Base-by-base conservation (phyloP, 2,329 filamentous ascomycete genomes). In the Drechslerella dactyloides region DNA sequence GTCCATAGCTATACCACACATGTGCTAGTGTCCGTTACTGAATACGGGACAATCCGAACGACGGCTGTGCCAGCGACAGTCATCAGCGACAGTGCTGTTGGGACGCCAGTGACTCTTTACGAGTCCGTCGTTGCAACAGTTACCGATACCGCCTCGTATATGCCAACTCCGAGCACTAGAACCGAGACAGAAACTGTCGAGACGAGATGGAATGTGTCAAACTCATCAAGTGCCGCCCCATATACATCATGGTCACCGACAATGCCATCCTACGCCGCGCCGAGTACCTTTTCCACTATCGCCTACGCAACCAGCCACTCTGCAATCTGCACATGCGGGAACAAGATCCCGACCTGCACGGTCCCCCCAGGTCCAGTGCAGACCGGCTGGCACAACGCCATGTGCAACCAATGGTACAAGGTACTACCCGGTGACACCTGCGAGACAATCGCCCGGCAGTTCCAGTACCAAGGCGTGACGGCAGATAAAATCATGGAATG, bases 351-450 rank as follows among this genome's bases (percentile, higher is more conserved):
- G 23, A 44, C 59, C 10, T 72, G 68, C 23, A 72, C 68, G 10
- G 44, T 48, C 5, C 68, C 68, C 15, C 68, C 68, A 30, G 68
- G 68, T 11, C 60, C 54, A 21, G 55, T 51, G 7, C 53, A 65
- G 37, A 50, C 27, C 2, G 52, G 52, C 1, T 17, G 21, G 2
- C 44, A 57, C 33, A 35, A 54, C 27, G 10, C 40, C 8, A 42
- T n/a, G 2, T 72, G 68, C 42, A 72, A 72, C 40, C 68, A 72
- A 54, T 72, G 68, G 68, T 61, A 72, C 11, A 23, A 44, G 2
- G 53, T 72, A n/a, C 44, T 65, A 40, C 13, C 42, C 10, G 55
- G 54, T 4, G 68, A 72, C 21, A 65, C 40, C 27, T 72, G 68
- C 37, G n/a, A 53, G 0, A 50, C 1, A 1, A 58, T 65, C 23